Percentiles rank a stretch among this genome's conserved stretches.
phyloP scores from a whole-genome alignment of 768 basidiomycete species.

The Leccinum ochraceum region DNA sequence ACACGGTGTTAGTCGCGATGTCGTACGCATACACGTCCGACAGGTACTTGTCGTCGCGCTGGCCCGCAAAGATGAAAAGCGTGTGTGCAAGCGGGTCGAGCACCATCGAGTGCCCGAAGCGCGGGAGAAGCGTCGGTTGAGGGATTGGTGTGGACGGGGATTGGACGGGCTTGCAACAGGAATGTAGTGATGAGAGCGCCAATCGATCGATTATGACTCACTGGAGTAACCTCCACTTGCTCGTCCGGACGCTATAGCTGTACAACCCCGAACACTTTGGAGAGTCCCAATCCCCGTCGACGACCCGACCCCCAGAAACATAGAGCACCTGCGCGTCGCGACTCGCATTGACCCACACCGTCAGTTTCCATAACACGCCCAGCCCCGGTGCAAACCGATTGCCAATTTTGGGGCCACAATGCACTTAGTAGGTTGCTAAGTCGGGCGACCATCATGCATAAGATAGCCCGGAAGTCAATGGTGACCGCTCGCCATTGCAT shows the following conservation, averaged over 20 bases:
- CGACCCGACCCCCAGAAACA: conserved; percentile 73
- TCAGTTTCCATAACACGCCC: too few species aligned
- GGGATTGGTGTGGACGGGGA: conserved; percentile 20
- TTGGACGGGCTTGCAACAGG: conserved; percentile 23
- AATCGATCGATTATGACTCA: conserved; percentile 36
- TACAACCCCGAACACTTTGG: conserved; percentile 72
- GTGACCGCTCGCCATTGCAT: too few species aligned
- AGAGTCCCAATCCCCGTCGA: conserved; percentile 62
- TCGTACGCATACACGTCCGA: conserved; percentile 80
- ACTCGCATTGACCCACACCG: too few species aligned
- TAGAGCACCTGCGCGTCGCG: conserved; percentile 66
- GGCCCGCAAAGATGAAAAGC: conserved; percentile 75
- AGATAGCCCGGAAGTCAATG: too few species aligned
- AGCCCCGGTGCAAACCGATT: too few species aligned
- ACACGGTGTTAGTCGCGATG: conserved; percentile 53
- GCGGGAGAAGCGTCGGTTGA: conserved; percentile 52
- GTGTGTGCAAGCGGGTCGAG: conserved; percentile 58
- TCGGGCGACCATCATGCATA: too few species aligned
- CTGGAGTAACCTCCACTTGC: conserved; percentile 71
- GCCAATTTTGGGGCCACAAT: too few species aligned
- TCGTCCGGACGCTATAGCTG: conserved; percentile 64
- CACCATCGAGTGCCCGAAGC: conserved; percentile 83
- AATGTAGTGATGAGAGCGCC: not conserved
- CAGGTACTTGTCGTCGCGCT: conserved; percentile 63
- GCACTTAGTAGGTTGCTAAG: too few species aligned